Evolutionary conservation across 2,329 filamentous ascomycete species (phyloP).

Genomic region (Cordyceps farinosa): DNA sequence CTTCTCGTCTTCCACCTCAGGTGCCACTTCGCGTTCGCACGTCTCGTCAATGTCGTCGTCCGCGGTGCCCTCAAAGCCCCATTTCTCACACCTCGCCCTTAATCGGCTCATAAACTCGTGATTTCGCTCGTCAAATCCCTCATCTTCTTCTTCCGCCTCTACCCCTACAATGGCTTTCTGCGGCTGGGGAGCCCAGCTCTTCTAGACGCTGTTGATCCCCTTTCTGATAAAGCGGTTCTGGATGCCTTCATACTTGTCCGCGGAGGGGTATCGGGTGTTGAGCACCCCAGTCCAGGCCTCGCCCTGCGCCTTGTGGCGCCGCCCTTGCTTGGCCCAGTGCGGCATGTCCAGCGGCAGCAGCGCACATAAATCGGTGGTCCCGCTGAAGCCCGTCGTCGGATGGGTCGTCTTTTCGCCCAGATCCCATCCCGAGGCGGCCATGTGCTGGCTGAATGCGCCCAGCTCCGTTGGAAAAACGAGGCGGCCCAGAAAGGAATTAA

Average conservation of each 20-base stretch:
- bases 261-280: neutral
- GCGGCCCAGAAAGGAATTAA: slow-evolving; percentile 61
- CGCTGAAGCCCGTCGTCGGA: slow-evolving; percentile 63
- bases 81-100: neutral
- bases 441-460: slow-evolving; percentile 60
- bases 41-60: slow-evolving; percentile 52
- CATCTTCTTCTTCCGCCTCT: too few relatives aligned
- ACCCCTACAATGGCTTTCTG: too few relatives aligned
- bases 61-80: neutral
- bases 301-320: slow-evolving; percentile 43
- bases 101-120: neutral
- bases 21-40: slow-evolving; percentile 64
- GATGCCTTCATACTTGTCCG: neutral
- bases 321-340: slow-evolving; percentile 60
- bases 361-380: slow-evolving; percentile 61
- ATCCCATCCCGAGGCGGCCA: slow-evolving; percentile 67
- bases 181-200: neutral
- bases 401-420: slow-evolving; percentile 45
- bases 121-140: neutral
- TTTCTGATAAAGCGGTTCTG: neutral
- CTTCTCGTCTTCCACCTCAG: slow-evolving; percentile 59
- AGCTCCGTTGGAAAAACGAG: slow-evolving; percentile 60
- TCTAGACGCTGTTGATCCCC: neutral
- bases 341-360: slow-evolving; percentile 55
- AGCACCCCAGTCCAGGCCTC: slow-evolving; percentile 29